phyloP scores from a whole-genome alignment of 2,329 filamentous ascomycete species.

The Microdochium trichocladiopsis region DNA sequence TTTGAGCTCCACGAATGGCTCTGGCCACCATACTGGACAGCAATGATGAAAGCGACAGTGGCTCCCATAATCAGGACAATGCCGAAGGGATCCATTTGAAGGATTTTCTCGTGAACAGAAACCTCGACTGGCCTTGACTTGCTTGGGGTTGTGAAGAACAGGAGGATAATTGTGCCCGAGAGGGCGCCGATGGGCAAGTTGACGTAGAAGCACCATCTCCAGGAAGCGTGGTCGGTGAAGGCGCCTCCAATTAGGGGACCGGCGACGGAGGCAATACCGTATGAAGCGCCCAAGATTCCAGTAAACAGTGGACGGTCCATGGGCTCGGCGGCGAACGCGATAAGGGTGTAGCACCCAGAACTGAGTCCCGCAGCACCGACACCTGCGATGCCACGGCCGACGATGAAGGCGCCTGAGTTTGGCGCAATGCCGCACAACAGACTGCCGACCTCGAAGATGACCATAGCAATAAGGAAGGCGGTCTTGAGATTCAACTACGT shows the following conservation, averaged over 20 bases:
- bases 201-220: slow-evolving; percentile 14
- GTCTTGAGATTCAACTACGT: background rate
- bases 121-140: background rate
- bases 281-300: slow-evolving; percentile 20
- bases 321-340: no score
- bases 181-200: slow-evolving; percentile 22
- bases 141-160: slow-evolving; percentile 14
- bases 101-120: slow-evolving; percentile 6
- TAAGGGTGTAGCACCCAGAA: slow-evolving; percentile 20
- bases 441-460: slow-evolving; percentile 31
- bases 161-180: slow-evolving; percentile 10
- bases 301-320: slow-evolving; percentile 4
- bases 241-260: slow-evolving; percentile 21
- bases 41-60: slow-evolving; percentile 36
- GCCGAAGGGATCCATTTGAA: slow-evolving; percentile 24
- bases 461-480: slow-evolving; percentile 24
- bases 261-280: slow-evolving; percentile 30
- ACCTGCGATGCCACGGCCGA: slow-evolving; percentile 19
- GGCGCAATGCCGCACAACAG: slow-evolving; percentile 24
- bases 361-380: slow-evolving; percentile 31
- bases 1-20: no score
- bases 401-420: slow-evolving; percentile 17
- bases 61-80: slow-evolving; percentile 18
- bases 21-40: slow-evolving; percentile 37
- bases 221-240: slow-evolving; percentile 19